Percentiles rank a stretch among this genome's conserved stretches.
Evolutionary conservation across 2,329 filamentous ascomycete genomes (phyloP).

Genomic region (Rugonectria rugulosa): DNA sequence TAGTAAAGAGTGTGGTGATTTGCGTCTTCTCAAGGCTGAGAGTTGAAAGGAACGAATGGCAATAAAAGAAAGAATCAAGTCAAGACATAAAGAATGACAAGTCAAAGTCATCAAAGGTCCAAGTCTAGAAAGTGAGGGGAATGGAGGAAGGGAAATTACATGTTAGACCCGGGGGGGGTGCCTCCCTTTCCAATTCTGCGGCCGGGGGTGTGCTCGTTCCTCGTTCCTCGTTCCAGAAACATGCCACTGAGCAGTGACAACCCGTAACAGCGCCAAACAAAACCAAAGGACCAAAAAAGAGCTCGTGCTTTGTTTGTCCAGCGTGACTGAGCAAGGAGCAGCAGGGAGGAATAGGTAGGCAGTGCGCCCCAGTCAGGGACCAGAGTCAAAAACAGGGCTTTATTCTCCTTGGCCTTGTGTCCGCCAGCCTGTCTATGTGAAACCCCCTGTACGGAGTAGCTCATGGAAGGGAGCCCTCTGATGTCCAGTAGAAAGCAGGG

Average conservation of each 20-base stretch:
- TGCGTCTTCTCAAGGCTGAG: background rate
- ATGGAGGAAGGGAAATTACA: constrained; percentile 13
- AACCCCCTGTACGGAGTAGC: too few species aligned
- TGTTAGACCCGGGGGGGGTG: constrained; percentile 3
- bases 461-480: too few species aligned
- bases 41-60: background rate
- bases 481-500: too few species aligned
- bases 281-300: background rate
- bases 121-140: background rate
- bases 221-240: constrained; percentile 18
- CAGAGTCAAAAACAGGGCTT: too few species aligned
- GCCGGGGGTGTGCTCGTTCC: too few species aligned
- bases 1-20: too few species aligned
- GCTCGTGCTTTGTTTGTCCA: background rate
- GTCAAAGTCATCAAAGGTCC: background rate
- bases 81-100: background rate
- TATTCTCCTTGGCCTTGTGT: too few species aligned
- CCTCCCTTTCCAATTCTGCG: constrained; percentile 17
- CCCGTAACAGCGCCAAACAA: constrained; percentile 1
- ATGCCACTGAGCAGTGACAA: too few species aligned
- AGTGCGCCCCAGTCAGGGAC: too few species aligned
- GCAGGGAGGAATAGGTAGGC: too few species aligned
- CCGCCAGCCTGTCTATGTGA: too few species aligned
- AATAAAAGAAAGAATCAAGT: constrained; percentile 2
- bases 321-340: background rate